Base-by-base conservation (phyloP, 192 early-diverging fungal species). In the Tieghemiomyces parasiticus region DNA sequence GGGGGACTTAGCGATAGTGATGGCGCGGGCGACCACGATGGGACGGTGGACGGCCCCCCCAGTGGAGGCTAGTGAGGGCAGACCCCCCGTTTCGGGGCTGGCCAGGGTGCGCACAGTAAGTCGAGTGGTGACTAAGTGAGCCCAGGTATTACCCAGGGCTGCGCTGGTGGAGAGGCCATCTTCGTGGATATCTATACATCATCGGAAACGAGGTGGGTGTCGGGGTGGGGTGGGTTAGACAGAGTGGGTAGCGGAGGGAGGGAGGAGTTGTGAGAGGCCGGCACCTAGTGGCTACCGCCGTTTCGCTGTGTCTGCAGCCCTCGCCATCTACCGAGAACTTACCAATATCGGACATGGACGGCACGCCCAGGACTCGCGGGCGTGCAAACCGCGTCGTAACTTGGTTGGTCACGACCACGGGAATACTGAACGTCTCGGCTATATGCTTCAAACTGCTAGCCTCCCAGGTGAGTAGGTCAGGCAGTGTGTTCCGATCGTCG, bases 71-170 rank as follows among this genome's bases (percentile, higher is more conserved):
- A 10, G 38, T 6, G 38, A 42, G 8, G 38, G 8, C 38, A 16
- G 38, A 42, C 16, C 16, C 38, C 8, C 8, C 16, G 38, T 6
- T 42, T 42, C 38, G 6, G 6, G 8, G 38, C 16, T 42, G 8
- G 38, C 16, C 38, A 42, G 9, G 6, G 13, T 58, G 29, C 45
- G 35, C 9, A 58, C 24, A 6, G 29, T 28, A 28, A 58, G 55
- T 24, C 55, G 55, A 45, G 55, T 58, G 55, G 55, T 58, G 9
- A 58, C 55, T 0, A 45, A 58, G 26, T 58, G 55, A 13, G 55
- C 55, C 55, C 55, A 58, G 10, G 55, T 58, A 45, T 58, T 58
- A 25, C 55, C 55, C 26, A 58, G 55, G 24, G 55, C 55, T 13
- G 55, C 55, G 0, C 22, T 28, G 4, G 29, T 33, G 51, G 13